Evolutionary conservation across 106 monocot species (phyloP).

Genomic region (Acanthochlamys bracteata): DNA sequence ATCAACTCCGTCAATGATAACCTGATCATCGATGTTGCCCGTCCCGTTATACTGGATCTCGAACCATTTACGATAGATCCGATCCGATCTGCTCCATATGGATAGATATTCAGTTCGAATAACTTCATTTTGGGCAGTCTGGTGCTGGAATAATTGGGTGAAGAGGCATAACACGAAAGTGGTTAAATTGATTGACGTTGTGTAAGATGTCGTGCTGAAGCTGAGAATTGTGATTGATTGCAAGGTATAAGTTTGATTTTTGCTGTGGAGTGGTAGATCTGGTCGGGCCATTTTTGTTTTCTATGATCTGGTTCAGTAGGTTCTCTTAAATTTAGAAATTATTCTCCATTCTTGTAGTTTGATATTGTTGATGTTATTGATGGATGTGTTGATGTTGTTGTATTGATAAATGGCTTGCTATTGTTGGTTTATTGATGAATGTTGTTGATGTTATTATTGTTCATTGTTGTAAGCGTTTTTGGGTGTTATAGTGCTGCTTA

Average conservation of each 20-base stretch:
- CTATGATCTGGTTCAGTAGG: too few species aligned
- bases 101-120: not conserved
- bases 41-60: slow-evolving; percentile 3
- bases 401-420: too few species aligned
- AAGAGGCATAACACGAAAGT: slow-evolving; percentile 52
- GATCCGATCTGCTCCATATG: not conserved
- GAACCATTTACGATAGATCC: not conserved
- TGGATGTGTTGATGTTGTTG: too few species aligned
- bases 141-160: not conserved
- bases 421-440: too few species aligned
- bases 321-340: too few species aligned
- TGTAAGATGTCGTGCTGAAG: slow-evolving; percentile 53
- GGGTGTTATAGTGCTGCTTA: too few species aligned
- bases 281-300: too few species aligned
- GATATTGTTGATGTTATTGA: too few species aligned
- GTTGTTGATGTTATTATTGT: too few species aligned
- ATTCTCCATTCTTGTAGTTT: too few species aligned
- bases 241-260: slow-evolving; percentile 21
- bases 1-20: too few species aligned
- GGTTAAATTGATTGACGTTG: slow-evolving; percentile 43
- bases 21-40: not conserved
- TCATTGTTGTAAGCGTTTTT: too few species aligned
- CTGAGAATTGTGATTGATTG: slow-evolving; percentile 55
- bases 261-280: not conserved
- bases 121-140: slow-evolving; percentile 4